Conservation (phyloP, 176 grass and related monocot species). For the Bromus sterilis region DNA sequence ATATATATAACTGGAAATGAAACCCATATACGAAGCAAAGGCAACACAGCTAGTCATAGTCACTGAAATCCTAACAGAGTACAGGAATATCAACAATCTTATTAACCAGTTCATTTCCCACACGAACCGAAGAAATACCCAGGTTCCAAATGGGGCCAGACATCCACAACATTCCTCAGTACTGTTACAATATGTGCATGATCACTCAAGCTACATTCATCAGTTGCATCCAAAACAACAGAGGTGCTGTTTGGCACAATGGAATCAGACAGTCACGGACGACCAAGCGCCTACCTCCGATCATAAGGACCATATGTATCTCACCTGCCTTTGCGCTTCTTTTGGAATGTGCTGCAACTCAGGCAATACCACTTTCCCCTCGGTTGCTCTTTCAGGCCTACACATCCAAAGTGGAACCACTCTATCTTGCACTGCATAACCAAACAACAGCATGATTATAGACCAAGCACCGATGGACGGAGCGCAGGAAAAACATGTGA, state of each 20-base stretch:
- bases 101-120: background rate
- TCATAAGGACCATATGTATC: background rate
- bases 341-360: constrained; percentile 57
- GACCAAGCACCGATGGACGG: background rate
- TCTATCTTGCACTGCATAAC: constrained; percentile 91
- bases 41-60: no score
- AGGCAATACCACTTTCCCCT: constrained; percentile 97
- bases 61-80: no score
- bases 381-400: constrained; percentile 86
- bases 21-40: no score
- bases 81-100: no score
- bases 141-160: background rate
- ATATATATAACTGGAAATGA: no score
- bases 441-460: background rate
- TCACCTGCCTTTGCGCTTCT: constrained; percentile 81
- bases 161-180: background rate
- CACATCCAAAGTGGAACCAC: constrained; percentile 94
- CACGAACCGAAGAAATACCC: background rate
- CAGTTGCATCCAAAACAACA: background rate
- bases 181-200: constrained; percentile 27
- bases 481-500: background rate
- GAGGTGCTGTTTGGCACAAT: background rate
- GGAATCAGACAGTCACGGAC: background rate
- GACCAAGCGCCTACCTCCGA: background rate
- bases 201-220: constrained; percentile 29